Evolutionary conservation across 257 asterid genomes (phyloP).

Genomic region (Euphrasia confusa): DNA sequence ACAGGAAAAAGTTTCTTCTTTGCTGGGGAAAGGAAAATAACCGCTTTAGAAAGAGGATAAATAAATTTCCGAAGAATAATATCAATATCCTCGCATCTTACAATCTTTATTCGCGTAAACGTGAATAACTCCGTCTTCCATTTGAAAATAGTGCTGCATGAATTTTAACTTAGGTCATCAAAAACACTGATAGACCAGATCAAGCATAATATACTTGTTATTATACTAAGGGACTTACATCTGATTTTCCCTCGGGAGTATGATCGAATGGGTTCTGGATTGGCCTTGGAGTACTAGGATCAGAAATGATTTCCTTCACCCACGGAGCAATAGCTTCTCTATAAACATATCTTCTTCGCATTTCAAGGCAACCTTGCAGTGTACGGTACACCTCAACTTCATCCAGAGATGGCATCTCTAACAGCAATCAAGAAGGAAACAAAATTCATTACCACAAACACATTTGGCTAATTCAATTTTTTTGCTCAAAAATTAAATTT

Average conservation of each 20-base stretch:
- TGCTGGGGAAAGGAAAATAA: constrained; percentile 45
- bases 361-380: constrained; percentile 77
- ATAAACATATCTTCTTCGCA: constrained; percentile 69
- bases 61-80: constrained; percentile 10
- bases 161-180: constrained; percentile 26
- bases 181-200: constrained; percentile 19
- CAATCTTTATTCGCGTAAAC: constrained; percentile 79
- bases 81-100: constrained; percentile 33
- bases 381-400: constrained; percentile 73
- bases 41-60: constrained; percentile 23
- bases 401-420: constrained; percentile 83
- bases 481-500: constrained; percentile 9
- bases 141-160: constrained; percentile 82
- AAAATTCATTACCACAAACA: constrained; percentile 20
- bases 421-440: constrained; percentile 25
- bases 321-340: constrained; percentile 78
- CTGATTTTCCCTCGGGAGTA: constrained; percentile 65
- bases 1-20: constrained; percentile 79
- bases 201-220: constrained; percentile 19
- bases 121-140: constrained; percentile 98
- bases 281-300: constrained; percentile 92
- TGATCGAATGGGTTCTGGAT: constrained; percentile 73
- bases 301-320: constrained; percentile 83
- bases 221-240: constrained; percentile 42
- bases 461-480: not conserved